Evolutionary conservation across 2,329 filamentous ascomycete species (phyloP), one percentile per base, ranked within the genome.

Genomic region (Cordyceps fumosorosea): DNA sequence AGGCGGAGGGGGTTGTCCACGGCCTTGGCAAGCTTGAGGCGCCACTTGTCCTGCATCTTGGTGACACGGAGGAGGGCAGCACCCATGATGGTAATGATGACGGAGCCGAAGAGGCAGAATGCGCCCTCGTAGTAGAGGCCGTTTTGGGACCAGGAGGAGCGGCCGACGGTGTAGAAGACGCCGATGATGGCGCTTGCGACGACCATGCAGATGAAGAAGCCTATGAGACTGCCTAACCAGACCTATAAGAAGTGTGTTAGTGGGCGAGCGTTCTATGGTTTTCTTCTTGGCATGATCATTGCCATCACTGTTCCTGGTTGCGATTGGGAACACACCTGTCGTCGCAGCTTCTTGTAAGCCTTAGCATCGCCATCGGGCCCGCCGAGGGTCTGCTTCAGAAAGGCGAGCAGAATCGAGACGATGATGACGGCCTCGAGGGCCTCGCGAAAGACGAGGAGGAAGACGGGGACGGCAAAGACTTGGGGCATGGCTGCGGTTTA

Each of bases 401-500:
- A 96, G 24, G 91, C 86, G 47, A 96, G 83, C 40, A 96, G 80
- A n/a, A 96, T 89, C 0, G 91, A 93, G 65, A 96, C 86, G 68
- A 96, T 90, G 70, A 96, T 91, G 69, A 84, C 87, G 0, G 89
- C 89, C 78, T 96, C 91, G 54, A 96, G 79, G 48, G 86, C 86
- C 77, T 96, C 92, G 71, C 92, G 87, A 73, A 96, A 95, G 76
- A 90, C 87, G 73, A 96, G 90, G 78, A 96, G 93, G 78, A 96
- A 96, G 61, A 96, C 85, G 66, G 89, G 89, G 24, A 91, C 85
- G 65, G 89, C 84, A 74, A 92, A 92, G 63, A 92, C 86, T 72
- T 89, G 80, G 72, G 87, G 86, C 77, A 84, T 87, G 66, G 56
- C 72, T 51, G 32, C 56, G 45, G 12, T 10, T 26, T 16, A 2